Evolutionary conservation across 83 land plant genomes (phyloP).

Genomic region (Picea engelmannii): DNA sequence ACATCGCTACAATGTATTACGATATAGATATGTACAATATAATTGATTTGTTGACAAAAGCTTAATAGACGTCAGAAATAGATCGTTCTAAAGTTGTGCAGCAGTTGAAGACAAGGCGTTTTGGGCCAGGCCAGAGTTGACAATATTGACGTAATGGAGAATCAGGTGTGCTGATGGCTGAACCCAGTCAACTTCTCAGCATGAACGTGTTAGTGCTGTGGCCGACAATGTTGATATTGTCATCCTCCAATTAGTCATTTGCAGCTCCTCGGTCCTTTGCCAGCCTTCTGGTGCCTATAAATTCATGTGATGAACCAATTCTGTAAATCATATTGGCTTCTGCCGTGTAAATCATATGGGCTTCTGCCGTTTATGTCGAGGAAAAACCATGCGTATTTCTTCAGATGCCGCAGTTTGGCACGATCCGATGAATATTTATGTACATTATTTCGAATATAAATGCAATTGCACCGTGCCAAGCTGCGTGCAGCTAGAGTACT

Average conservation of each 20-base stretch:
- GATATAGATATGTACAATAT: too few species aligned
- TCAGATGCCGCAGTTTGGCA: conserved; percentile 12
- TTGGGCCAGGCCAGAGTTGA: too few species aligned
- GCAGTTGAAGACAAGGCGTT: too few species aligned
- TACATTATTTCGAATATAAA: neutral
- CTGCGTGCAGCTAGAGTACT: conserved; percentile 11
- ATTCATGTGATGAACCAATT: neutral
- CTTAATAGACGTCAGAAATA: too few species aligned
- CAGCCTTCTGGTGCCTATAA: neutral
- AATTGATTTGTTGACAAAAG: too few species aligned
- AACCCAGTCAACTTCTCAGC: too few species aligned
- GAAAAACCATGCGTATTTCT: neutral
- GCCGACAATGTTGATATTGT: neutral
- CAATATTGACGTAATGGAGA: too few species aligned
- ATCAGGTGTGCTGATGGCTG: too few species aligned
- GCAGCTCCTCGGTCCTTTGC: neutral
- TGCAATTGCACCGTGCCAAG: conserved; percentile 16
- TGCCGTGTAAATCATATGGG: neutral
- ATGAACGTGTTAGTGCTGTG: neutral
- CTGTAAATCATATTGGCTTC: neutral
- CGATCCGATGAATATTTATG: neutral
- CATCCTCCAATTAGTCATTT: neutral
- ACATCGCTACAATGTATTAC: too few species aligned
- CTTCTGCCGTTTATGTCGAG: neutral
- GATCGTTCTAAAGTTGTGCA: too few species aligned